Conservation (phyloP, 2,329 filamentous ascomycete species). For the Hawksworthiomyces lignivorus region DNA sequence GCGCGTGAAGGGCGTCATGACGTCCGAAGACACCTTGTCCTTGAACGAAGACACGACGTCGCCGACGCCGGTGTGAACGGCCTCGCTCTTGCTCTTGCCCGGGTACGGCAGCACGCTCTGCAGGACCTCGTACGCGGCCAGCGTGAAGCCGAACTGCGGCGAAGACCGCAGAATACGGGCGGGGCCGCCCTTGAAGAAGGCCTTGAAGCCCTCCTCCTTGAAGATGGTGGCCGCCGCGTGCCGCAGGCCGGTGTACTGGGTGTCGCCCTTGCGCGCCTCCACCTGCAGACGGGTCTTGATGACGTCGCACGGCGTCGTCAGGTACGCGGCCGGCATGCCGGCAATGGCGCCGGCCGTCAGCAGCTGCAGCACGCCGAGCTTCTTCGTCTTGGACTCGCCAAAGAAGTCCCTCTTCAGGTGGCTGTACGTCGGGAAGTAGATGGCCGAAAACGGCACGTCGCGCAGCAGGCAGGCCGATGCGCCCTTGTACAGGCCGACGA, state of each 20-base stretch:
- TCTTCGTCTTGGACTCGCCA: conserved; percentile 79
- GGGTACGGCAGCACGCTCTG: conserved; percentile 76
- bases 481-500: conserved; percentile 93
- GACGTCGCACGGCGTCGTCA: conserved; percentile 95
- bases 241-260: conserved; percentile 75
- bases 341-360: conserved; percentile 91
- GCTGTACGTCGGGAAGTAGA: conserved; percentile 96
- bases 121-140: conserved; percentile 89
- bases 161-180: conserved; percentile 92
- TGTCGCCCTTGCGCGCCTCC: conserved; percentile 92
- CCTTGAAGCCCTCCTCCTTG: conserved; percentile 86
- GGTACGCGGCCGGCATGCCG: conserved; percentile 84
- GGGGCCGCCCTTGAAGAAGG: conserved; percentile 98
- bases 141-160: conserved; percentile 95
- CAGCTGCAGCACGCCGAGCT: conserved; percentile 82
- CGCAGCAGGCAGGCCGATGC: conserved; percentile 89
- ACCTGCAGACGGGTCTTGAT: conserved; percentile 99
- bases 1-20: conserved; percentile 44
- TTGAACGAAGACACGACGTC: conserved; percentile 36
- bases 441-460: conserved; percentile 95
- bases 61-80: conserved; percentile 49
- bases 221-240: conserved; percentile 79
- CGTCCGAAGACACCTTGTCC: conserved; percentile 1
- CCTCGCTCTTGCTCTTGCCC: conserved; percentile 46
- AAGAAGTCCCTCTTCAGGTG: conserved; percentile 93